A percentile compares a stretch with the other conserved stretches of the same genome.
These are phyloP conservation scores for Brassica nigra DNA, from an alignment of 345 rosid genomes.

Conservation along the genomic window DNA sequence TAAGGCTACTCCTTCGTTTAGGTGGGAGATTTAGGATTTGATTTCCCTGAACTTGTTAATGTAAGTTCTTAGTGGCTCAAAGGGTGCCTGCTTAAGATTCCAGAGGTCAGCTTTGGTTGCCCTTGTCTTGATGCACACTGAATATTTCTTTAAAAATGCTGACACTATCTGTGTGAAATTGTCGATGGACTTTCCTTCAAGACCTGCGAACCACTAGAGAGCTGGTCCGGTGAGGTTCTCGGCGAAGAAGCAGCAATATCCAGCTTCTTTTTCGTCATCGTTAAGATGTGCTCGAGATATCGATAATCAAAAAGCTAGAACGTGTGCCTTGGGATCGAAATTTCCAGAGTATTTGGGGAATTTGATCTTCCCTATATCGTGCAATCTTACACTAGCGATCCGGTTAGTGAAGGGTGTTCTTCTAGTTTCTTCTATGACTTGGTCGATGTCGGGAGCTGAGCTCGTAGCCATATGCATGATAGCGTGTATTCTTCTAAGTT, in stretches of 20 bases:
- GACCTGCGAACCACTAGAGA: background rate
- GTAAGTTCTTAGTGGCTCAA: background rate
- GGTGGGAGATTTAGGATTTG: too few species aligned
- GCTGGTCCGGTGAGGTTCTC: background rate
- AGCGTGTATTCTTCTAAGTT: too few species aligned
- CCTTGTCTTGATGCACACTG: background rate
- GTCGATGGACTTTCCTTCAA: background rate
- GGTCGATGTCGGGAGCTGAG: too few species aligned
- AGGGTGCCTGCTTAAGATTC: background rate
- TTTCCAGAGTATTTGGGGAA: background rate
- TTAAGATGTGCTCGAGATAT: background rate
- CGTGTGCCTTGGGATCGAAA: background rate
- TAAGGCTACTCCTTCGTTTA: background rate
- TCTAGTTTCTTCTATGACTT: too few species aligned
- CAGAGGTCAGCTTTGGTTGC: background rate
- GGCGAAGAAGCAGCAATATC: background rate
- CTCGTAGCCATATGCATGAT: too few species aligned
- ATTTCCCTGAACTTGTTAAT: too few species aligned
- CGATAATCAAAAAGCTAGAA: background rate
- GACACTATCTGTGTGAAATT: background rate
- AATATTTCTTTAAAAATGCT: background rate
- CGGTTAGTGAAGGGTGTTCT: too few species aligned
- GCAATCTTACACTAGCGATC: too few species aligned
- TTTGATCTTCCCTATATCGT: too few species aligned
- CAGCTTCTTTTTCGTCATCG: background rate